Evolutionary conservation across 805 yeast species (phyloP).

Genomic region (Debaryomyces hansenii): DNA sequence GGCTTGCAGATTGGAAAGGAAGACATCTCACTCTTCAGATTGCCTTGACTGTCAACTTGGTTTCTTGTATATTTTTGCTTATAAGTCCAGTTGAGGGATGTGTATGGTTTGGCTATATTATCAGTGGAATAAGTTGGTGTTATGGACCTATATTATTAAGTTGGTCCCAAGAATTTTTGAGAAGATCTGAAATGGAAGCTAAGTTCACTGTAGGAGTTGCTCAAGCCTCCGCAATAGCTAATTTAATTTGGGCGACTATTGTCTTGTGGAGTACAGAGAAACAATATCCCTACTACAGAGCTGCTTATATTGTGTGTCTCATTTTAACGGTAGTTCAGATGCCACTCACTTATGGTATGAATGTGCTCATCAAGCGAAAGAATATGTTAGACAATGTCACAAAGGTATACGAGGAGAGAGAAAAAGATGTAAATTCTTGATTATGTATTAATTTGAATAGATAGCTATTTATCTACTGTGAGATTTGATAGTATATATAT

Average conservation of each 20-base stretch:
- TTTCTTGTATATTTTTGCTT: conserved; percentile 5
- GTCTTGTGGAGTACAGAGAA: conserved; percentile 6
- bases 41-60: conserved; percentile 1
- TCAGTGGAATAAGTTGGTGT: conserved; percentile 6
- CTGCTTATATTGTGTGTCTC: conserved; percentile 4
- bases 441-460: too few relatives aligned
- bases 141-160: conserved; percentile 5
- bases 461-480: too few relatives aligned
- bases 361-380: not conserved
- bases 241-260: conserved; percentile 6
- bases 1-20: conserved; percentile 6
- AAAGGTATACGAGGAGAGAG: not conserved
- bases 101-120: conserved; percentile 5
- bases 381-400: conserved; percentile 3
- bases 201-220: conserved; percentile 3
- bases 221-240: conserved; percentile 6
- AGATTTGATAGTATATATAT: too few relatives aligned
- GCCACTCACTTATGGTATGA: conserved; percentile 3
- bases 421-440: too few relatives aligned
- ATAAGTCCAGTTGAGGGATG: conserved; percentile 1
- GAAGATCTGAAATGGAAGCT: conserved; percentile 6
- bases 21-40: conserved; percentile 4
- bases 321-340: conserved; percentile 4
- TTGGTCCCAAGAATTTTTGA: conserved; percentile 6
- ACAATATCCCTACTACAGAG: conserved; percentile 5